These are phyloP conservation scores for Endocalyx cinctus DNA, from an alignment of 2,329 filamentous ascomycete species.

Conservation along the genomic window DNA sequence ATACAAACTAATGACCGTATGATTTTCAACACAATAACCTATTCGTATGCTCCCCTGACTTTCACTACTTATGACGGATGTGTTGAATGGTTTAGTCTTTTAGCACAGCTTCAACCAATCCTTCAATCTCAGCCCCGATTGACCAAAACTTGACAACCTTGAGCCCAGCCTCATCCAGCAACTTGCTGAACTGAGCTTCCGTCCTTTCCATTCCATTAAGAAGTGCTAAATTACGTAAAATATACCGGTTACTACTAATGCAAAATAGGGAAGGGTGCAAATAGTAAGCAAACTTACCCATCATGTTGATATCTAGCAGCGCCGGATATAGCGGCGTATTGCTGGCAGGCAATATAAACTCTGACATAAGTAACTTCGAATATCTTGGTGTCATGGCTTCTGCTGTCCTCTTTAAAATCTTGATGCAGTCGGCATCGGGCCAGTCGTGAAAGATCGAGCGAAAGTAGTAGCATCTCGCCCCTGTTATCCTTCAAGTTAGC, in stretches of 20 bases:
- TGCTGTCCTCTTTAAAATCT: conserved; percentile 22
- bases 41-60: too few species aligned
- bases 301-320: conserved; percentile 36
- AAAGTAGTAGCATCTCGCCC: conserved; percentile 25
- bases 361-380: conserved; percentile 34
- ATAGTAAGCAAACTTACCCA: conserved; percentile 16
- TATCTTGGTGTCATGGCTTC: conserved; percentile 25
- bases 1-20: too few species aligned
- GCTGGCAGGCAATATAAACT: conserved; percentile 29
- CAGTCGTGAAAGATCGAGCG: conserved; percentile 30
- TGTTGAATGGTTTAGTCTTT: too few species aligned
- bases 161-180: conserved; percentile 29
- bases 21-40: too few species aligned
- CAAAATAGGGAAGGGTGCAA: neutral
- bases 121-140: conserved; percentile 5
- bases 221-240: conserved; percentile 9
- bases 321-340: conserved; percentile 24
- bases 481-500: too few species aligned
- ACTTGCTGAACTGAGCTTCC: conserved; percentile 30
- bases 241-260: neutral
- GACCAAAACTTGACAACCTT: conserved; percentile 10
- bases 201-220: conserved; percentile 33
- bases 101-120: conserved; percentile 6
- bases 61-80: too few species aligned
- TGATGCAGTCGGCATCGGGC: conserved; percentile 21